Evolutionary conservation across 2,329 filamentous ascomycete genomes (phyloP).

Genomic region (Cadophora luteo-olivacea): DNA sequence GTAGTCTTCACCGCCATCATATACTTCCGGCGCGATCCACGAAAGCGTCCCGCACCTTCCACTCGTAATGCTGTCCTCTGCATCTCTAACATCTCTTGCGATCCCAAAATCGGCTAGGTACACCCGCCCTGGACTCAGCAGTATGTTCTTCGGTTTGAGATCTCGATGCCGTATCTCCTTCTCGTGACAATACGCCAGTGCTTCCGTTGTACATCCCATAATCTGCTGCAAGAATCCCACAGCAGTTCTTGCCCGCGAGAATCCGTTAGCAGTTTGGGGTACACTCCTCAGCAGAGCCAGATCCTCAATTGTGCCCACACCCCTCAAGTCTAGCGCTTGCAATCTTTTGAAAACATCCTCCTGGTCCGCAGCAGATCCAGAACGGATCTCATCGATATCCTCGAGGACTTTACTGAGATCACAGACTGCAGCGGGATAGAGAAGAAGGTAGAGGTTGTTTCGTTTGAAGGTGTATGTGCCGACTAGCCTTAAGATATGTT

Average conservation of each 20-base stretch:
- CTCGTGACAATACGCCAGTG: conserved; percentile 35
- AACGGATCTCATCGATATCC: conserved; percentile 51
- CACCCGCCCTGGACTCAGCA: conserved; percentile 52
- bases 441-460: conserved; percentile 52
- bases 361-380: conserved; percentile 50
- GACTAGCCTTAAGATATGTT: conserved; percentile 55
- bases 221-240: conserved; percentile 51
- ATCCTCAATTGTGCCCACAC: conserved; percentile 41
- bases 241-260: conserved; percentile 40
- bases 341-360: conserved; percentile 48
- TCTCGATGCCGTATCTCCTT: conserved; percentile 54
- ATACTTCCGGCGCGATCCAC: conserved; percentile 55
- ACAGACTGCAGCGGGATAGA: conserved; percentile 56
- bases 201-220: conserved; percentile 51
- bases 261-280: conserved; percentile 24
- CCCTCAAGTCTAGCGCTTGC: conserved; percentile 47
- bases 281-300: conserved; percentile 20
- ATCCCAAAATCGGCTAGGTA: conserved; percentile 59
- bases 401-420: conserved; percentile 52
- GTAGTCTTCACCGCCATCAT: conserved; percentile 44
- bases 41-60: conserved; percentile 49
- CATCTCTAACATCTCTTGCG: conserved; percentile 53
- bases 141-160: conserved; percentile 56
- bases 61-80: conserved; percentile 53
- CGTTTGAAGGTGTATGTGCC: conserved; percentile 53